These are phyloP conservation scores for Cephalotrichum gorgonifer DNA, from an alignment of 2,329 filamentous ascomycete species.

Conservation along the genomic window DNA sequence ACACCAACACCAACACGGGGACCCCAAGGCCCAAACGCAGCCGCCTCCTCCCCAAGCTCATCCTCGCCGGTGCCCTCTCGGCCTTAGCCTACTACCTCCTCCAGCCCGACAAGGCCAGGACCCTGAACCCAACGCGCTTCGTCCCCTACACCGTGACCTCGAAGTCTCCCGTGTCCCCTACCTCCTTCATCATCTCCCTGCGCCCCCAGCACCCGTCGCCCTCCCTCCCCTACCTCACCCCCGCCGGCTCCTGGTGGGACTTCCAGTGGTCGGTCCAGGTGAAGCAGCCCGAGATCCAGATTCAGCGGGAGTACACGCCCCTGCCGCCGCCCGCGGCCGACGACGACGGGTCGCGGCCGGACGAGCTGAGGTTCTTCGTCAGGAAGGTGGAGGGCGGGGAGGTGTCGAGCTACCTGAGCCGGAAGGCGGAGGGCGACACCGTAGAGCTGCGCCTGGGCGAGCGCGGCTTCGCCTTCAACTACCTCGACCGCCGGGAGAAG, in stretches of 20 bases:
- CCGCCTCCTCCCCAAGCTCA: background rate
- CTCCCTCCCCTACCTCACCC: constrained; percentile 11
- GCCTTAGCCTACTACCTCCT: constrained; percentile 1
- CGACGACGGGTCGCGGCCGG: constrained; percentile 24
- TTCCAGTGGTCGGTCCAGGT: constrained; percentile 84
- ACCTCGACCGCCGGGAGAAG: constrained; percentile 9
- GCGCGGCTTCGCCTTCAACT: background rate
- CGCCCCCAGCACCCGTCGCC: constrained; percentile 24
- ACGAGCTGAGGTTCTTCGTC: constrained; percentile 70
- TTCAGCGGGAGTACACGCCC: constrained; percentile 84
- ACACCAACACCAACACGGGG: no score
- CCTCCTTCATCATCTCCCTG: constrained; percentile 60
- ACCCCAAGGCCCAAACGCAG: no score
- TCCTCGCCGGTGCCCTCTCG: constrained; percentile 2
- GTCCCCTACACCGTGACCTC: constrained; percentile 53
- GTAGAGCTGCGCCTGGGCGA: constrained; percentile 52
- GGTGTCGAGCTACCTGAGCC: constrained; percentile 71
- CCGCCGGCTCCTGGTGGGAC: constrained; percentile 21
- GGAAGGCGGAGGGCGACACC: constrained; percentile 47
- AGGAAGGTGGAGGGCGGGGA: constrained; percentile 72
- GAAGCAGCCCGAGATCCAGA: constrained; percentile 90
- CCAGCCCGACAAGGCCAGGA: constrained; percentile 6
- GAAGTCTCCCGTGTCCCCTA: constrained; percentile 53
- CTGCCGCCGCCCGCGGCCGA: constrained; percentile 44
- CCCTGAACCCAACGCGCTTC: constrained; percentile 51